Conservation (phyloP, 2,329 filamentous ascomycete genomes). For the Colletotrichum liaoningense region DNA sequence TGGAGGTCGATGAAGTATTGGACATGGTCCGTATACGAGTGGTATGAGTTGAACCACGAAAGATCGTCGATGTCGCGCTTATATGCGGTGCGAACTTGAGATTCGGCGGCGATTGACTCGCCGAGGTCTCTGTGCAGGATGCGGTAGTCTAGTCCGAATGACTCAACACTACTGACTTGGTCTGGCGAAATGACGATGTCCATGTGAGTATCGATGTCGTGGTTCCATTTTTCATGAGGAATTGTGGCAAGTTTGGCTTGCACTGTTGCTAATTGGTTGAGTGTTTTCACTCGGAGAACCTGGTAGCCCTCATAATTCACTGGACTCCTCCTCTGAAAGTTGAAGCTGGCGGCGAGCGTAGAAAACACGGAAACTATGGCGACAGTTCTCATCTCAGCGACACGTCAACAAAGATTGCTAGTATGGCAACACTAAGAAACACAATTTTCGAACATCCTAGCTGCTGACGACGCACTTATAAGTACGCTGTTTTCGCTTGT, state of each 20-base stretch:
- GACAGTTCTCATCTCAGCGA: constrained; percentile 10
- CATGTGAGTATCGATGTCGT: constrained; percentile 37
- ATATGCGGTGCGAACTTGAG: constrained; percentile 11
- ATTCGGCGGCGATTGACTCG: constrained; percentile 39
- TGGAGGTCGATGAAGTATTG: constrained; percentile 57
- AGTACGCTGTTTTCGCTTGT: background rate
- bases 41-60: constrained; percentile 63
- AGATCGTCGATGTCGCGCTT: constrained; percentile 45
- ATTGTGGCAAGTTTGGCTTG: constrained; percentile 36
- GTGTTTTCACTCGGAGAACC: constrained; percentile 49
- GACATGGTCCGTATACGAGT: constrained; percentile 61
- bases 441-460: background rate
- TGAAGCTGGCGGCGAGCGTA: constrained; percentile 14
- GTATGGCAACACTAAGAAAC: background rate
- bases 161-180: constrained; percentile 37
- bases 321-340: constrained; percentile 5
- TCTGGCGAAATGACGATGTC: constrained; percentile 43
- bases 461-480: background rate
- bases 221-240: constrained; percentile 41
- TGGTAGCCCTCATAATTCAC: constrained; percentile 57
- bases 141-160: constrained; percentile 39
- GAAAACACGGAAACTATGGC: constrained; percentile 2
- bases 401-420: no score
- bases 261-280: constrained; percentile 34
- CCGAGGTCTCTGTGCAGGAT: constrained; percentile 41